phyloP scores from a whole-genome alignment of 495 filamentous ascomycete genomes.

The Talaromyces ruber region DNA sequence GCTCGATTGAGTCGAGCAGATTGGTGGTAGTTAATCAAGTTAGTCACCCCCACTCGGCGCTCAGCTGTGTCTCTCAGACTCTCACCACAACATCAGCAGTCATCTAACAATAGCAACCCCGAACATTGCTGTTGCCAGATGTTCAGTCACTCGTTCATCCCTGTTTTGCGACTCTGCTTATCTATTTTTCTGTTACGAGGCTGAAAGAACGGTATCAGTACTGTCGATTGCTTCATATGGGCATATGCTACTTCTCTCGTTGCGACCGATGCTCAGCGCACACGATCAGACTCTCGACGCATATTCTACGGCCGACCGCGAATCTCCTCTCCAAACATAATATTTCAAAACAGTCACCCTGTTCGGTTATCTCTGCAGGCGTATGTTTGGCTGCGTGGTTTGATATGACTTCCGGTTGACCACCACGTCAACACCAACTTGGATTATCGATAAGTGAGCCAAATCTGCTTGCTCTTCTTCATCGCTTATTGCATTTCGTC shows the following conservation, averaged over 20 bases:
- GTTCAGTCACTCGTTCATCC: not conserved
- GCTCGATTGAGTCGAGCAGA: not conserved
- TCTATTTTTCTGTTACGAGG: not conserved
- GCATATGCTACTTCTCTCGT: not conserved
- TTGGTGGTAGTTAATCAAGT: not conserved
- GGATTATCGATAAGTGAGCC: not conserved
- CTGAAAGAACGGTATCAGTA: not conserved
- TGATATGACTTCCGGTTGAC: not conserved
- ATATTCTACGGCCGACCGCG: not conserved
- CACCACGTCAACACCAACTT: not conserved
- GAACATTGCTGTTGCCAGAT: not conserved
- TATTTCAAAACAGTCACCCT: not conserved
- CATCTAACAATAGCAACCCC: not conserved
- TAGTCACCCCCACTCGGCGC: not conserved
- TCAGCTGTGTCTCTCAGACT: not conserved
- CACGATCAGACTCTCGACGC: not conserved
- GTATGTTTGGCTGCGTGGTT: not conserved
- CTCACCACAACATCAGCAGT: not conserved
- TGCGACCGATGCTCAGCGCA: not conserved
- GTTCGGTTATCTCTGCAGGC: not conserved
- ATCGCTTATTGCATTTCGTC: not conserved
- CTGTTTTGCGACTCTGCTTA: not conserved
- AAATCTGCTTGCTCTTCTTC: not conserved
- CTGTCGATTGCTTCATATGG: not conserved
- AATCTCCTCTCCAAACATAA: not conserved